A percentile compares a stretch with the other conserved stretches of the same genome.
Evolutionary conservation across 1,139 yeast species (phyloP).

Genomic region (Schwanniomyces etchellsii): DNA sequence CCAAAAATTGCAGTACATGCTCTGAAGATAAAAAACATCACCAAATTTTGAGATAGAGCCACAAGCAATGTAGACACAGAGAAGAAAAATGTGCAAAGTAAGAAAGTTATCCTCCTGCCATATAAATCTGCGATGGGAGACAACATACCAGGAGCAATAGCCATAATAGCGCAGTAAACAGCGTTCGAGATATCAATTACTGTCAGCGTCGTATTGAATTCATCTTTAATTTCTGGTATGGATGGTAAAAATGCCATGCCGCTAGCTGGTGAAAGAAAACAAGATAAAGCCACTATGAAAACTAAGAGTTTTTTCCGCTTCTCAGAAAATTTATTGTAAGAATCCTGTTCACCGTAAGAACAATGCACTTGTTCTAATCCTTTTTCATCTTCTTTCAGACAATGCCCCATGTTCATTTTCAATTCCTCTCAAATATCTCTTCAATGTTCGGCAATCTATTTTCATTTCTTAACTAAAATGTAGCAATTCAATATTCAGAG

Average conservation of each 20-base stretch:
- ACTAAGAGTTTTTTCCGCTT: slow-evolving; percentile 2
- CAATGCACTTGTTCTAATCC: too few species aligned
- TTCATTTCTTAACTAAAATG: too few species aligned
- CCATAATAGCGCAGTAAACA: slow-evolving; percentile 44
- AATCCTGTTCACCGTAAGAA: too few species aligned
- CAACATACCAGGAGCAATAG: slow-evolving; percentile 42
- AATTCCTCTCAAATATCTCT: too few species aligned
- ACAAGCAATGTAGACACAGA: slow-evolving; percentile 30
- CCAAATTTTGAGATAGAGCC: slow-evolving; percentile 41
- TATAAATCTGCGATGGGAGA: slow-evolving; percentile 46
- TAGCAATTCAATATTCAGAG: too few species aligned
- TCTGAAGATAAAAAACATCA: slow-evolving; percentile 47
- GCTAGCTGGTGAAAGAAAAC: slow-evolving; percentile 37
- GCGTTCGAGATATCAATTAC: slow-evolving; percentile 46
- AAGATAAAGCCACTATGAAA: slow-evolving; percentile 15
- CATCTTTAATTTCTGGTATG: slow-evolving; percentile 38
- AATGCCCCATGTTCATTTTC: too few species aligned
- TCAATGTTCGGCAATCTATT: too few species aligned
- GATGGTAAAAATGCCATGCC: slow-evolving; percentile 45
- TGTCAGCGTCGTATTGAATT: slow-evolving; percentile 39
- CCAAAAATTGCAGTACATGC: slow-evolving; percentile 45
- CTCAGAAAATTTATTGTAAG: slow-evolving; percentile 1
- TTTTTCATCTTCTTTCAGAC: too few species aligned
- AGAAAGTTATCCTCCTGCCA: slow-evolving; percentile 40
- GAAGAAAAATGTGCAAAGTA: slow-evolving; percentile 28